Percentiles rank a stretch among this genome's conserved stretches.
Evolutionary conservation across 345 rosid genomes (phyloP).

Genomic region (Hirschfeldia incana): DNA sequence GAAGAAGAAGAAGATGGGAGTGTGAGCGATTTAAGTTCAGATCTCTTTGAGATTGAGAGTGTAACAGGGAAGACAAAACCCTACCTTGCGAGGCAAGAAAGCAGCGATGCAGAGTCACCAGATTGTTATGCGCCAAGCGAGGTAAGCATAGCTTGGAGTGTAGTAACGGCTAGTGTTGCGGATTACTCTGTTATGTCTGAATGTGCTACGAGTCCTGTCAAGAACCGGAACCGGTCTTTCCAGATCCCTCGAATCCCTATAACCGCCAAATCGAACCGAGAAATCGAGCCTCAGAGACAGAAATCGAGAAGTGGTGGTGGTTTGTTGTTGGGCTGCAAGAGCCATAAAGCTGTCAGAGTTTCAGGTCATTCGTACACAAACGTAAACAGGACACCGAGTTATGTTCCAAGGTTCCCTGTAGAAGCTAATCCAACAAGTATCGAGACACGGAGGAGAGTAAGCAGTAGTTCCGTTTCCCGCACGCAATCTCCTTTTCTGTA

Average conservation of each 20-base stretch:
- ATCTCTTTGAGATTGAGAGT: slow-evolving; percentile 85
- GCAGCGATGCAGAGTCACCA: slow-evolving; percentile 55
- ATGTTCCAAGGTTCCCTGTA: slow-evolving; percentile 45
- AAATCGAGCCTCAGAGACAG: slow-evolving; percentile 34
- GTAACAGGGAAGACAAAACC: slow-evolving; percentile 62
- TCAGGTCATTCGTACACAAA: slow-evolving; percentile 56
- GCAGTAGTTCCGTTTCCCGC: slow-evolving; percentile 41
- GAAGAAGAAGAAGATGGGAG: slow-evolving; percentile 47
- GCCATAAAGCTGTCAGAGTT: slow-evolving; percentile 61
- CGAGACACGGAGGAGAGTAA: slow-evolving; percentile 38
- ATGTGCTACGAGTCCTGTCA: slow-evolving; percentile 47
- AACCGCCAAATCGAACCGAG: slow-evolving; percentile 25
- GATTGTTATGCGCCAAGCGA: slow-evolving; percentile 81
- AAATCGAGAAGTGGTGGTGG: slow-evolving; percentile 42
- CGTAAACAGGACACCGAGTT: slow-evolving; percentile 41
- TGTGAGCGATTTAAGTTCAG: slow-evolving; percentile 76
- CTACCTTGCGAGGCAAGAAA: slow-evolving; percentile 57
- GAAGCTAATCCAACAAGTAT: slow-evolving; percentile 45
- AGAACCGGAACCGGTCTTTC: slow-evolving; percentile 38
- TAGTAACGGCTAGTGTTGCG: slow-evolving; percentile 77
- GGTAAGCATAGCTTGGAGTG: slow-evolving; percentile 90
- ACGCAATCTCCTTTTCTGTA: slow-evolving; percentile 46
- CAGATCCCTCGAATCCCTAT: slow-evolving; percentile 33
- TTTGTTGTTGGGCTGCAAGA: slow-evolving; percentile 68
- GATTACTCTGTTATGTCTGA: slow-evolving; percentile 71